Evolutionary conservation across 83 land plant species (phyloP).

Genomic region (Diphasiastrum complanatum): DNA sequence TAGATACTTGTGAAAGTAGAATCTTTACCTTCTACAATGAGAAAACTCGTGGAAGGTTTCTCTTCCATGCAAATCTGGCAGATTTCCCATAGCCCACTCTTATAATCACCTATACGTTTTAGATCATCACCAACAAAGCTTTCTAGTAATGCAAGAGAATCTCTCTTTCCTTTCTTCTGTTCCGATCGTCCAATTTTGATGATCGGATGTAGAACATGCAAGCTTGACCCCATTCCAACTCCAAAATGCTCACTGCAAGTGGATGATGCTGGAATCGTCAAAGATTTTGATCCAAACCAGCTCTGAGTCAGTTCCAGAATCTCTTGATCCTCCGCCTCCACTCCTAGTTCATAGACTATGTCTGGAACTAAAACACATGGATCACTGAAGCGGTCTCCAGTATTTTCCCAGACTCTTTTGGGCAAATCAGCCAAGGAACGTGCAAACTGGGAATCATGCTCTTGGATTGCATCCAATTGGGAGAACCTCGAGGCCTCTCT

Average conservation of each 20-base stretch:
- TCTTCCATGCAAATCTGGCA: constrained; percentile 19
- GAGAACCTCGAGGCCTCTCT: constrained; percentile 10
- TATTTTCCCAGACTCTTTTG: constrained; percentile 6
- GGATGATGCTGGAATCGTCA: not conserved
- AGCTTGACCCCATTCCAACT: not conserved
- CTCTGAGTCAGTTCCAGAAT: constrained; percentile 2
- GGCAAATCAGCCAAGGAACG: not conserved
- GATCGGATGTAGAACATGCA: not conserved
- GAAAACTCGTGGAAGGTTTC: not conserved
- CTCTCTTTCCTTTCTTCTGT: not conserved
- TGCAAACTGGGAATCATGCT: constrained; percentile 17
- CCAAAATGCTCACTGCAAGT: not conserved
- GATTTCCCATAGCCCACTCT: not conserved
- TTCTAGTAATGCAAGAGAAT: not conserved
- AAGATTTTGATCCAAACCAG: not conserved
- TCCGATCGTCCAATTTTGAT: not conserved
- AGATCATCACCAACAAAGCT: not conserved
- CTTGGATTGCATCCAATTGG: constrained; percentile 12
- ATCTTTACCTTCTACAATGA: not conserved
- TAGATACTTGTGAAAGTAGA: no score
- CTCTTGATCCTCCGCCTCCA: not conserved
- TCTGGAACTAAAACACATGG: not conserved
- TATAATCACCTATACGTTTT: not conserved
- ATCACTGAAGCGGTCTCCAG: constrained; percentile 3
- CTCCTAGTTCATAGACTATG: not conserved